phyloP scores from a whole-genome alignment of 257 asterid genomes.

The Mitragyna speciosa region DNA sequence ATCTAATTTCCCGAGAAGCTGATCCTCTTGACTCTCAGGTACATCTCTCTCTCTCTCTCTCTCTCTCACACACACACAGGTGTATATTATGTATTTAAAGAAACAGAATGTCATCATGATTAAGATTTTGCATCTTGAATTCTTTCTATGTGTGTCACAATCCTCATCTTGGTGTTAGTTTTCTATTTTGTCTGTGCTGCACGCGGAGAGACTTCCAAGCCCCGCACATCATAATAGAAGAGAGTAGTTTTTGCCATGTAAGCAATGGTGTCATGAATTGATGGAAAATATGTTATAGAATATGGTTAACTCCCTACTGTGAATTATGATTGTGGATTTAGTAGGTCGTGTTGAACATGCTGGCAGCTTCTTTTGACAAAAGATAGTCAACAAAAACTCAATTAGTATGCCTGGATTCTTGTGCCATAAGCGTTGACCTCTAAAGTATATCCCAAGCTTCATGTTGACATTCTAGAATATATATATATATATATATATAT shows the following conservation, averaged over 20 bases:
- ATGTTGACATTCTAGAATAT: background rate
- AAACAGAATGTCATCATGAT: background rate
- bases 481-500: no score
- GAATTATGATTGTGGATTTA: background rate
- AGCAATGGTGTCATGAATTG: background rate
- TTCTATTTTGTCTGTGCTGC: background rate
- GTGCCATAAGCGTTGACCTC: background rate
- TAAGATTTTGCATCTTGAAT: background rate
- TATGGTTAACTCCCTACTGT: background rate
- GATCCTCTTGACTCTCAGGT: conserved; percentile 99
- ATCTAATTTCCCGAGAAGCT: conserved; percentile 87
- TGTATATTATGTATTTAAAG: background rate
- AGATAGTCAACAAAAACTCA: background rate
- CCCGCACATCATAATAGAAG: background rate
- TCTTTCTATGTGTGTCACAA: background rate
- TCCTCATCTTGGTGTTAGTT: no score
- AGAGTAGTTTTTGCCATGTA: no score
- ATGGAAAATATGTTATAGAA: background rate
- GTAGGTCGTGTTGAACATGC: background rate
- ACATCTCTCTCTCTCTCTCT: conserved; percentile 10
- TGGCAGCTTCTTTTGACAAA: background rate
- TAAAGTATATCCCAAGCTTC: background rate
- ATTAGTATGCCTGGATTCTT: background rate
- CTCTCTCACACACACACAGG: background rate
- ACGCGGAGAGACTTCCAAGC: background rate